phyloP scores from a whole-genome alignment of 2,329 filamentous ascomycete species.

The Cercospora citrullina region DNA sequence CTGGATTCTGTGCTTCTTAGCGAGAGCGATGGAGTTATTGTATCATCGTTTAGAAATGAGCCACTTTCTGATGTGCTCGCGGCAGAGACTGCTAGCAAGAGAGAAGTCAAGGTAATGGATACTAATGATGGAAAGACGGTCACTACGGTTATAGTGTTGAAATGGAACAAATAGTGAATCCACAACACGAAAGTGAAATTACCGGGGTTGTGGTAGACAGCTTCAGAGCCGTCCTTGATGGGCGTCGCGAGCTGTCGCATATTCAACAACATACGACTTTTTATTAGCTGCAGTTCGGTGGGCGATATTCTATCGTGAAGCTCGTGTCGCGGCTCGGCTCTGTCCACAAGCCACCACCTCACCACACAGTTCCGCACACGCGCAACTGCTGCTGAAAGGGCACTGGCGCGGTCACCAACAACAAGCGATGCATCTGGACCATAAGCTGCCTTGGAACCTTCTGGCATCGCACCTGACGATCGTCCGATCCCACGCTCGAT shows the following conservation, averaged over 20 bases:
- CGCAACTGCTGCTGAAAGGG: neutral
- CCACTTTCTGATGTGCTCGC: neutral
- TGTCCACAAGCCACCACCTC: neutral
- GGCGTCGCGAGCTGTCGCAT: neutral
- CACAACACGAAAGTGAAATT: neutral
- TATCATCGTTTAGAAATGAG: neutral
- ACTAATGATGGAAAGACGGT: neutral
- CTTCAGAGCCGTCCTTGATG: too few relatives aligned
- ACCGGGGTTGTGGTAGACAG: neutral
- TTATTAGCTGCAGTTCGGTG: neutral
- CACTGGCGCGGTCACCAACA: neutral
- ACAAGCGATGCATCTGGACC: neutral
- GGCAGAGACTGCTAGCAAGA: neutral
- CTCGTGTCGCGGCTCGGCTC: neutral
- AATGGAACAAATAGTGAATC: neutral
- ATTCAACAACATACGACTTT: neutral
- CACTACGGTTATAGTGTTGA: neutral
- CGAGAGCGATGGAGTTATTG: neutral
- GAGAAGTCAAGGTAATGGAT: neutral
- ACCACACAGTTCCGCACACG: neutral
- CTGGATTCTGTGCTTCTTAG: neutral
- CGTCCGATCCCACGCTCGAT: neutral
- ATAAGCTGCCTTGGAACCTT: neutral
- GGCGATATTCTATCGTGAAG: neutral
- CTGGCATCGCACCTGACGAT: neutral